Base-by-base conservation (phyloP, 164 flowering plant genomes). In the Aristolochia fimbriata region DNA sequence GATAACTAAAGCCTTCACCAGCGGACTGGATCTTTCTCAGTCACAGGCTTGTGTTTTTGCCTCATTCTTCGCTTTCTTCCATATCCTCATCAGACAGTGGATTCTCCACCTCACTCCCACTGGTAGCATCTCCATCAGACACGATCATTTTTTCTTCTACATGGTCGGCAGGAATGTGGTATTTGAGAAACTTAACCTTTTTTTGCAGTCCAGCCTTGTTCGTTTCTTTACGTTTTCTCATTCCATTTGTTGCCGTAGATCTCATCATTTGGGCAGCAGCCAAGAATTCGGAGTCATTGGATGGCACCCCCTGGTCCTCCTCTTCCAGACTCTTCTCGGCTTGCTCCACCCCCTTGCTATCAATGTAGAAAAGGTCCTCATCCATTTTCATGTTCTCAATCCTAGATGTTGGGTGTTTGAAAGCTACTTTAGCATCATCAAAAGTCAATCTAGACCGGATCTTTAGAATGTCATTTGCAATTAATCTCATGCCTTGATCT, bases 81-180 rank as follows among this genome's bases (percentile, higher is more conserved):
- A 52, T 41, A 51, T 82, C 81, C 31, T 71, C 73, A 60, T 75
- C 83, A 12, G 84, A 70, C 11, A 41, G 25, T 43, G 80, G 79
- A 72, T 82, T 64, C 30, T 79, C 85, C 33, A 82, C 79, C 49
- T 81, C 84, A 58, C 86, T 74, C 19, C 58, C 83, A 66, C 78
- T 76, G 56, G 37, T 69, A 55, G 63, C 68, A 66, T 71, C 71
- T 55, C 33, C 51, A 24, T 58, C 33, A 19, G n/a, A 41, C 33
- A 37, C 22, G 2, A 66, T 47, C 24, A 46, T 16, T 25, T 68
- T 63, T 10, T 68, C 73, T 53, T 47, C 59, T 2, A 60, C 61
- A 65, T 74, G 66, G 22, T 47, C 43, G 15, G 68, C 68, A 52
- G n/a, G 12, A 19, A 70, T 66, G 31, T 69, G 62, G 59, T 74